Base-by-base conservation (phyloP, 176 grass and related monocot species). In the Eleusine indica region DNA sequence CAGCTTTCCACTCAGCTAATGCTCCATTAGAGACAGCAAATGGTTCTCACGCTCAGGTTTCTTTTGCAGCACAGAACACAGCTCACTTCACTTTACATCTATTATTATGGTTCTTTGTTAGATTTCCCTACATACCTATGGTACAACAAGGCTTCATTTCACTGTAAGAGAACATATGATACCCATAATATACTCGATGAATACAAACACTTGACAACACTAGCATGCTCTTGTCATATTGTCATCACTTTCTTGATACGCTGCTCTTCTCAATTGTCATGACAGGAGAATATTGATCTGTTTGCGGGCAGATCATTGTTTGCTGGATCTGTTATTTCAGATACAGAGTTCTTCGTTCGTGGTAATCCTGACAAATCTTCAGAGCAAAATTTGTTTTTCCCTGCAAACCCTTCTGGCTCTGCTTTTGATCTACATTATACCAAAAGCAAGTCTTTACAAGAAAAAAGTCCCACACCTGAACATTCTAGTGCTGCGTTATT, bases 281-380 rank as follows among this genome's bases (percentile, higher is more conserved):
- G 81, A 38, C 83, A 96, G 90, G 80, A 68, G 44, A 87, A 73
- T 56, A 77, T 85, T 56, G 90, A 91, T 91, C 86, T 93, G 43
- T 92, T 96, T 91, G 83, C 68, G 46, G 54, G 63, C 4, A 85
- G 78, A 48, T 35, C 86, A 29, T 67, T 70, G 9, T 79, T 88
- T 88, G 22, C 74, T 74, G 37, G 62, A 69, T 85, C 79, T 17
- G 52, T 37, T 82, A 81, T 75, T 82, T 79, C 90, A 75, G 75
- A 48, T 56, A 70, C 35, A 41, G 86, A 88, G 19, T 83, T 91
- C 64, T 86, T 78, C n/a, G 52, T 74, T 15, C 11, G 19, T 21
- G 43, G n/a, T 56, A 66, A 39, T 61, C 48, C 71, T 7, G 46
- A 54, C 15, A 85, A 86, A 41, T 85, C 83, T 47, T 48, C 37